Conservation (phyloP, 805 yeast genomes). For the Myxozyma neotropica region DNA sequence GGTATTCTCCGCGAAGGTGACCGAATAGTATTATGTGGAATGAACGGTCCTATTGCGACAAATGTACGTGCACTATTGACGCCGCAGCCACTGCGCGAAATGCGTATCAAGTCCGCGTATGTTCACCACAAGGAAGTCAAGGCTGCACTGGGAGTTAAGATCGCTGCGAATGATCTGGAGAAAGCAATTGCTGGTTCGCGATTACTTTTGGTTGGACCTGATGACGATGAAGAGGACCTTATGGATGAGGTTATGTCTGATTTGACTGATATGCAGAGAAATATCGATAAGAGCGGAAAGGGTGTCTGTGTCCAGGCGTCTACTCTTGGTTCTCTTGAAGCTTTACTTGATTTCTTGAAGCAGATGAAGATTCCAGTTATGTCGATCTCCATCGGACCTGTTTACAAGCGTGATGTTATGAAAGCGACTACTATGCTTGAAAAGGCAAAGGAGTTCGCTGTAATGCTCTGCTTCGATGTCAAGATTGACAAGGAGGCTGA, state of each 20-base stretch:
- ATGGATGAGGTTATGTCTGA: constrained; percentile 99
- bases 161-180: constrained; percentile 96
- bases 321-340: constrained; percentile 97
- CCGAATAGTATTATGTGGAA: constrained; percentile 91
- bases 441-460: constrained; percentile 90
- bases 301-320: constrained; percentile 99
- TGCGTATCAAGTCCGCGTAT: constrained; percentile 95
- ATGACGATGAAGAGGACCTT: constrained; percentile 95
- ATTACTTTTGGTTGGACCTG: constrained; percentile 90
- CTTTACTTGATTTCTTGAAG: constrained; percentile 92
- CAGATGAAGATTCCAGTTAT: constrained; percentile 99
- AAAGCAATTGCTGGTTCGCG: constrained; percentile 99
- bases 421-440: constrained; percentile 96
- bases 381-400: constrained; percentile 98
- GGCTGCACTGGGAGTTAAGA: constrained; percentile 98
- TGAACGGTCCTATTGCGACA: constrained; percentile 98
- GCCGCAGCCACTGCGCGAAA: constrained; percentile 95
- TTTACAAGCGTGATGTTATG: constrained; percentile 96
- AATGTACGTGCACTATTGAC: constrained; percentile 93
- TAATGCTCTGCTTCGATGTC: constrained; percentile 99
- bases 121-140: constrained; percentile 96
- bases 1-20: constrained; percentile 96
- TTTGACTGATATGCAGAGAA: constrained; percentile 87
- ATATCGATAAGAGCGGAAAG: constrained; percentile 90
- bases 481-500: constrained; percentile 97